Evolutionary conservation across 2,329 filamentous ascomycete genomes (phyloP).

Genomic region (Fonsecaea monophora): DNA sequence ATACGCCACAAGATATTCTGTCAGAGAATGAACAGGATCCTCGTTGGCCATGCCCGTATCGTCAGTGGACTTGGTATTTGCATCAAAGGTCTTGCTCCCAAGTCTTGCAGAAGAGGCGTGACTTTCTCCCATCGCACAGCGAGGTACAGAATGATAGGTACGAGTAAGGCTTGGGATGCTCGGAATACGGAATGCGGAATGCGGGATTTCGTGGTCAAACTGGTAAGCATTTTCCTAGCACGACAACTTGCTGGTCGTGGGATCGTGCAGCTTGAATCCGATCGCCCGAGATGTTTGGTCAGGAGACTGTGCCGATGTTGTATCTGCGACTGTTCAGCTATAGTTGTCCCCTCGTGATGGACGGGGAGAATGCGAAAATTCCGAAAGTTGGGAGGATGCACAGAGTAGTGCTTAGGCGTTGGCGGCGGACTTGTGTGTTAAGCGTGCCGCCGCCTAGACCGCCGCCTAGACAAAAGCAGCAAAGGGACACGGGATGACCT

Average conservation of each 20-base stretch:
- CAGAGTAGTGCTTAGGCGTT: not conserved
- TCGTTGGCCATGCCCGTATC: not conserved
- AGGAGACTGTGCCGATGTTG: not conserved
- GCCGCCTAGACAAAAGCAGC: not conserved
- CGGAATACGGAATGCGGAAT: not conserved
- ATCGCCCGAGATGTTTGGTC: not conserved
- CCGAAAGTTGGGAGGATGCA: not conserved
- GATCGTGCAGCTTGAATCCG: not conserved
- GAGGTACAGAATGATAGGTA: not conserved
- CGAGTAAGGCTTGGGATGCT: not conserved
- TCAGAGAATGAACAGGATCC: too few species aligned
- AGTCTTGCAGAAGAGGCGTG: not conserved
- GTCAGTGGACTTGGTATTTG: not conserved
- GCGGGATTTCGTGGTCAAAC: not conserved
- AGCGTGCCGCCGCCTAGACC: not conserved
- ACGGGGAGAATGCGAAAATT: not conserved
- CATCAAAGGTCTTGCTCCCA: too few species aligned
- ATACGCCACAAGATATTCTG: too few species aligned
- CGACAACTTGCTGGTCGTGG: not conserved
- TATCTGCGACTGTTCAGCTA: not conserved
- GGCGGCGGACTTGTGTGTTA: not conserved
- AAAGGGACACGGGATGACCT: not conserved
- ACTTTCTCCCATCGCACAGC: not conserved
- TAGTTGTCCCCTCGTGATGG: not conserved
- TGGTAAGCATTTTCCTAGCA: not conserved